Evolutionary conservation across 257 asterid genomes (phyloP), one percentile per base, ranked within the genome.

Genomic region (Asclepias syriaca): DNA sequence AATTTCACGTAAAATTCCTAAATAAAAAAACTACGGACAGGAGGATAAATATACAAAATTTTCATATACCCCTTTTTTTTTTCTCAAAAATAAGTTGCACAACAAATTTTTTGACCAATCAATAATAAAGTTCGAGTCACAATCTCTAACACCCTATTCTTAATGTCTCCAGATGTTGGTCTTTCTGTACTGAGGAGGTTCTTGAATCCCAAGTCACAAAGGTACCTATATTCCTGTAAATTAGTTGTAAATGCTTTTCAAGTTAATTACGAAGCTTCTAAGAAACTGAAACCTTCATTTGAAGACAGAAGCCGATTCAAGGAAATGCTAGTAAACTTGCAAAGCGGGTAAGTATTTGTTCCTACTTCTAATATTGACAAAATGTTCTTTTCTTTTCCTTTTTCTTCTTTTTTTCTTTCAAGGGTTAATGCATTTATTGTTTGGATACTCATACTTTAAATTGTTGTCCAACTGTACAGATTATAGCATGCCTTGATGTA

Each of bases 401-500:
- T 5, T 48, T 24, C 0, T 22, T 40, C 32, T 53, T 69, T 32
- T 10, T 37, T 22, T 22, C 1, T 14, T 43, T 4, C 4, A 6
- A 13, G 0, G 10, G 24, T 14, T 37, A 19, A 18, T 18, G 15
- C 5, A 32, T 32, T 2, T n/a, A 24, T 57, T 13, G 22, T 43
- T 71, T 21, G n/a, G 22, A 14, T 22, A 54, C 19, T 27, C 14
- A 14, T 46, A 15, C 46, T 45, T 54, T 79, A 32, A 59, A 58
- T 74, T 24, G n/a, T 79, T 65, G 78, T 43, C 70, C 27, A 34
- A 78, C 65, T 77, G 70, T n/a, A 74, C 90, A 94, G 99, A 96
- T 94, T 72, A 94, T 94, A 68, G 99, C 99, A 61, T 94, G 98
- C 80, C 99, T 94, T 86, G 99, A 94, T 83, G 99, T 94, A 78